A percentile compares a stretch with the other conserved stretches of the same genome.
Conservation (phyloP, 148 eudicot genomes). For the Rhododendron simsii region DNA sequence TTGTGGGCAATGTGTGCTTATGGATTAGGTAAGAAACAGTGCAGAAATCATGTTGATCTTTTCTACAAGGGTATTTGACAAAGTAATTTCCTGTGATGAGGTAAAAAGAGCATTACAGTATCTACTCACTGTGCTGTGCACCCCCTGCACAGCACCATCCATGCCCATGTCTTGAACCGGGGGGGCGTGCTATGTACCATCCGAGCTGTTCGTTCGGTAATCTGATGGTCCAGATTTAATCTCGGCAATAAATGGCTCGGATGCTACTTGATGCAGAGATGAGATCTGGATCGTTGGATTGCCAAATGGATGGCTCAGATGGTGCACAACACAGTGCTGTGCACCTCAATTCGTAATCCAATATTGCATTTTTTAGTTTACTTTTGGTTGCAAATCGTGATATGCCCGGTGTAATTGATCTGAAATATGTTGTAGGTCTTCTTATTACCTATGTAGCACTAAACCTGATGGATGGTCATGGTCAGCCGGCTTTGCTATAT, state of each 20-base stretch:
- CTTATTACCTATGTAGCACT: conserved; percentile 72
- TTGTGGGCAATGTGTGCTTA: conserved; percentile 80
- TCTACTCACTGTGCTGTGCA: not conserved
- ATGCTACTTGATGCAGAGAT: too few species aligned
- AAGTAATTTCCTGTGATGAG: not conserved
- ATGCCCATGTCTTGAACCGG: too few species aligned
- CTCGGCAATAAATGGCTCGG: too few species aligned
- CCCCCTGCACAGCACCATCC: too few species aligned
- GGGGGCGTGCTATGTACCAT: too few species aligned
- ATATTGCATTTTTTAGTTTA: not conserved
- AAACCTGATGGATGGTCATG: conserved; percentile 87
- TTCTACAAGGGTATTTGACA: not conserved
- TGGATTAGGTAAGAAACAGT: conserved; percentile 56
- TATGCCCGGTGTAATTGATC: not conserved
- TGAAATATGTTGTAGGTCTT: conserved; percentile 50
- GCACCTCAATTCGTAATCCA: not conserved
- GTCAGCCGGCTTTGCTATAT: conserved; percentile 86
- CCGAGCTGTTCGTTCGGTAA: too few species aligned
- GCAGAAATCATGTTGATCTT: not conserved
- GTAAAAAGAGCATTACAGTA: not conserved
- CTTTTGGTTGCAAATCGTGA: not conserved
- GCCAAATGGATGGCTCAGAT: too few species aligned
- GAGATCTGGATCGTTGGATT: too few species aligned
- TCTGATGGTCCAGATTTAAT: too few species aligned
- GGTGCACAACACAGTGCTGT: too few species aligned